phyloP scores from a whole-genome alignment of 164 flowering plant species.

The Cinnamomum chago region DNA sequence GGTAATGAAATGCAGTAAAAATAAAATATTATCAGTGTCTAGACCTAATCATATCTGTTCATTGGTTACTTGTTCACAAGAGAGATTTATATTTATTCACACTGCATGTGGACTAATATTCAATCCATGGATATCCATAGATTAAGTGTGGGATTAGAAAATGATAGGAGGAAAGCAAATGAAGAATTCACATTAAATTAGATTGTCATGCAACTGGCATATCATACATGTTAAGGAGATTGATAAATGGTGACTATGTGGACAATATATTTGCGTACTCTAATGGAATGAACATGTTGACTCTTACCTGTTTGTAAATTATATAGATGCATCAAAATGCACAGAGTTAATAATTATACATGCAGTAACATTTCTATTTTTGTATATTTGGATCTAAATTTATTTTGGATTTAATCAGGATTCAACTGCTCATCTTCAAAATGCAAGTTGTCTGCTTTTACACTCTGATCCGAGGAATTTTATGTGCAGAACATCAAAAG shows the following conservation, averaged over 20 bases:
- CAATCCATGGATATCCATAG: too few species aligned
- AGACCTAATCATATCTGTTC: too few species aligned
- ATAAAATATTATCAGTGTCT: too few species aligned
- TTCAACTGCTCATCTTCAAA: not conserved
- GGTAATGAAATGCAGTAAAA: constrained; percentile 32
- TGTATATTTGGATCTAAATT: not conserved
- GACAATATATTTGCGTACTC: too few species aligned
- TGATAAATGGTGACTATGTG: not conserved
- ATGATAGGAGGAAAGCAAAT: too few species aligned
- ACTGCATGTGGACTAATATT: too few species aligned
- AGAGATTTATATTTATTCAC: too few species aligned
- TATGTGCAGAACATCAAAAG: constrained; percentile 48
- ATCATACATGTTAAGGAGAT: not conserved
- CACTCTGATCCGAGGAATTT: not conserved
- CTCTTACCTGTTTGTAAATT: too few species aligned
- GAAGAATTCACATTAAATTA: too few species aligned
- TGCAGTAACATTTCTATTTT: not conserved
- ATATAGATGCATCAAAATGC: too few species aligned
- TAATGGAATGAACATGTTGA: not conserved
- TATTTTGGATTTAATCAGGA: not conserved
- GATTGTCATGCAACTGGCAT: not conserved
- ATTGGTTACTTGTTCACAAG: too few species aligned
- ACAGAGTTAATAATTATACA: not conserved
- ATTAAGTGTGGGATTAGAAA: too few species aligned
- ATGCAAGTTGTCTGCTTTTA: not conserved